Conservation (phyloP, 208 protist species). For the Porcisia deanei region DNA sequence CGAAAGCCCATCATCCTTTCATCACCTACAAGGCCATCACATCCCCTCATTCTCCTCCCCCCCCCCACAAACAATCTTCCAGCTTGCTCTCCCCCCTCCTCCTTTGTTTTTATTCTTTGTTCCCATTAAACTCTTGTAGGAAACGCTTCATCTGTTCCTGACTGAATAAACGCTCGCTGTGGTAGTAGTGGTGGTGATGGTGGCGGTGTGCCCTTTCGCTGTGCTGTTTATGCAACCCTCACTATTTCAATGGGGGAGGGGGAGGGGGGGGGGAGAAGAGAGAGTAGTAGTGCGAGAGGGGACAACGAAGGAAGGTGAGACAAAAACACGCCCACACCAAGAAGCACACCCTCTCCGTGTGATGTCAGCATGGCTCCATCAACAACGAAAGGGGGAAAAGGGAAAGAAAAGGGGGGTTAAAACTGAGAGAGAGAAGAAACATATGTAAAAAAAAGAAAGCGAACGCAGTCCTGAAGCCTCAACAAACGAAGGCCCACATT, state of each 20-base stretch:
- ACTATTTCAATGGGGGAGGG: neutral
- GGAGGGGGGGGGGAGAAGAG: too few relatives aligned
- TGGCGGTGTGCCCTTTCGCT: neutral
- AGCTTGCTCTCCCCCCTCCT: too few relatives aligned
- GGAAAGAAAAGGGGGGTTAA: neutral
- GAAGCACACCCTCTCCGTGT: too few relatives aligned
- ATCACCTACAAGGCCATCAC: neutral
- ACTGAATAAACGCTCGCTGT: neutral
- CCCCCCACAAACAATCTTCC: too few relatives aligned
- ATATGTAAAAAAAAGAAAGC: too few relatives aligned
- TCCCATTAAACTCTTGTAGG: neutral
- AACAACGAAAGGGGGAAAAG: neutral
- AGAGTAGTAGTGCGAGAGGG: neutral
- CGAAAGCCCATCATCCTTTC: neutral
- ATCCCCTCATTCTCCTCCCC: neutral
- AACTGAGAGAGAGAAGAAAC: neutral
- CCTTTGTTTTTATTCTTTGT: neutral
- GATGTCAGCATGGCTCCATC: neutral
- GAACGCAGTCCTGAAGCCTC: too few relatives aligned
- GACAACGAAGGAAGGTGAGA: neutral
- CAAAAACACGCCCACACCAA: neutral
- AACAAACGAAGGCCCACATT: too few relatives aligned
- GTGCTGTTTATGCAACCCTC: neutral
- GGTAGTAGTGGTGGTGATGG: too few relatives aligned
- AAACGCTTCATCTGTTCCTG: neutral